These are phyloP conservation scores for Candida hispaniensis DNA, from an alignment of 805 yeast species.

Conservation along the genomic window DNA sequence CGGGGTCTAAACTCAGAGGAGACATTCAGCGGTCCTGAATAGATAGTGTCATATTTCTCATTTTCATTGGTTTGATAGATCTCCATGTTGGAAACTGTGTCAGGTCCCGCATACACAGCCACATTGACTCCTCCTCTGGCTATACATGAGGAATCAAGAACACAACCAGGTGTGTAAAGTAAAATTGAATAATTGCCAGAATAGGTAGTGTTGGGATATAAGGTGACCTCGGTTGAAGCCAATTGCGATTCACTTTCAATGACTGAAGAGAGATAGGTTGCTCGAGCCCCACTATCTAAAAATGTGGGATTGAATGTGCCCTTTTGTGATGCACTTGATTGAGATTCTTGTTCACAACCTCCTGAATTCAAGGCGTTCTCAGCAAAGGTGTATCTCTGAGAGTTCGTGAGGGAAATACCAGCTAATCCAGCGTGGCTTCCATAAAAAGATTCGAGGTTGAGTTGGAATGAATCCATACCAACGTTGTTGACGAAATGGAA, in stretches of 20 bases:
- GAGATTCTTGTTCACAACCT: slow-evolving; percentile 5
- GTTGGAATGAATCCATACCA: slow-evolving; percentile 46
- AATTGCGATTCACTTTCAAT: slow-evolving; percentile 27
- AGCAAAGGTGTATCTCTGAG: slow-evolving; percentile 21
- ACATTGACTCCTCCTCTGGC: slow-evolving; percentile 71
- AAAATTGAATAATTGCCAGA: slow-evolving; percentile 66
- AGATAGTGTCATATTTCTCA: slow-evolving; percentile 71
- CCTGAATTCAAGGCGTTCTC: slow-evolving; percentile 9
- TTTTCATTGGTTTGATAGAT: slow-evolving; percentile 73
- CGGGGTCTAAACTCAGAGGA: slow-evolving; percentile 31
- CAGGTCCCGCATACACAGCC: slow-evolving; percentile 44
- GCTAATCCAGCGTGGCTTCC: slow-evolving; percentile 59
- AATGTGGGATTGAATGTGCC: slow-evolving; percentile 1
- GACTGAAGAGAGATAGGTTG: slow-evolving; percentile 24
- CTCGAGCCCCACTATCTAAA: slow-evolving; percentile 17
- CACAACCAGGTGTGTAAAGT: slow-evolving; percentile 83
- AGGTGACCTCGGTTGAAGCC: slow-evolving; percentile 35
- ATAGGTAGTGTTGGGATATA: slow-evolving; percentile 57
- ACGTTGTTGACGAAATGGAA: slow-evolving; percentile 68
- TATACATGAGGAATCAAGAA: slow-evolving; percentile 52
- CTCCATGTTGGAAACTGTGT: slow-evolving; percentile 32
- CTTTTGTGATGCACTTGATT: slow-evolving; percentile 3
- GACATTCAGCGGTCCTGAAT: slow-evolving; percentile 53
- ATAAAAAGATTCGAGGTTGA: slow-evolving; percentile 56
- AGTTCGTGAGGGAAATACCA: slow-evolving; percentile 63